phyloP scores from a whole-genome alignment of 257 asterid species.

The Capsicum pubescens region DNA sequence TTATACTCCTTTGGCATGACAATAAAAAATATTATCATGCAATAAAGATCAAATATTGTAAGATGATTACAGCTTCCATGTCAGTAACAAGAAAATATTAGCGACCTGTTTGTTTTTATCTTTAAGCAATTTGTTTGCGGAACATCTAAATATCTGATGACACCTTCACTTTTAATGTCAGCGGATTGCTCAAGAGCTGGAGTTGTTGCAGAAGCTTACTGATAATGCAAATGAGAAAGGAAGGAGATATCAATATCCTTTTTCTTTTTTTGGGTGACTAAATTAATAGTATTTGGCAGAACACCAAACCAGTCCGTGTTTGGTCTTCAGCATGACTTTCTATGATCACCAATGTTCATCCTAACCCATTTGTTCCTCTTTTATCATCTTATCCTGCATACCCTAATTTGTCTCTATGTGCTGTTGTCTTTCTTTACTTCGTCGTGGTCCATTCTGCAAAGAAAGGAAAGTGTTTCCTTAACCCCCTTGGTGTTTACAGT shows the following conservation, averaged over 20 bases:
- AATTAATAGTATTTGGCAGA: background rate
- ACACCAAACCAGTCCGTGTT: background rate
- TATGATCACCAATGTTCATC: background rate
- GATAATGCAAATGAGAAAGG: constrained; percentile 83
- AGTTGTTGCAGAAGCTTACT: constrained; percentile 46
- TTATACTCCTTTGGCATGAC: background rate
- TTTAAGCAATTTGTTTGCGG: background rate
- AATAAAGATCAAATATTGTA: constrained; percentile 2
- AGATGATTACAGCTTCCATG: constrained; percentile 22
- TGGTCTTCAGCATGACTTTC: background rate
- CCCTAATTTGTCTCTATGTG: background rate
- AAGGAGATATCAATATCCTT: constrained; percentile 86
- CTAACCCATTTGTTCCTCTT: background rate
- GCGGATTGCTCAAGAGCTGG: constrained; percentile 73
- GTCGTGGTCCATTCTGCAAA: constrained; percentile 20
- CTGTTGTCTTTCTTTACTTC: background rate
- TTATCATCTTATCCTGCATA: background rate
- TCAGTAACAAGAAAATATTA: background rate
- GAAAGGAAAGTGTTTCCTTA: constrained; percentile 18
- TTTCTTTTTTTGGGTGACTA: background rate
- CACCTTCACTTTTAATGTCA: constrained; percentile 37
- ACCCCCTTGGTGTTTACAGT: constrained; percentile 2
- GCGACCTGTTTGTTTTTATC: constrained; percentile 8
- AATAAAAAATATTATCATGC: background rate
- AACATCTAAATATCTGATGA: constrained; percentile 19